Conservation (phyloP, 495 filamentous ascomycete genomes). For the Hyaloscypha hepaticicola region DNA sequence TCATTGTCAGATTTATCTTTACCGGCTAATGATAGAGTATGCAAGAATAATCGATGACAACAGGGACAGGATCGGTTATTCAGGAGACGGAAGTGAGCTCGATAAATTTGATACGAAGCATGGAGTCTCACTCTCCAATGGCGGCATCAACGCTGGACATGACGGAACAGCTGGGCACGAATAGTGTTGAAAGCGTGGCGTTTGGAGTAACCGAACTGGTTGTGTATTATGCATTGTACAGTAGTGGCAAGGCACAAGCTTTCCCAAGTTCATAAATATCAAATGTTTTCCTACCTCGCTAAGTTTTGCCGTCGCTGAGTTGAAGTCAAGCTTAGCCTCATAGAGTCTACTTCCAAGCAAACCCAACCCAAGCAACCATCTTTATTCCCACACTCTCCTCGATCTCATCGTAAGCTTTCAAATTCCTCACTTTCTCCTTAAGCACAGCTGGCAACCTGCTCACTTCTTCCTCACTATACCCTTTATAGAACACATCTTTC, state of each 20-base stretch:
- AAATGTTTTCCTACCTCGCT: too few species aligned
- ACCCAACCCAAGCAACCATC: constrained; percentile 27
- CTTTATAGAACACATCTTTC: constrained; percentile 26
- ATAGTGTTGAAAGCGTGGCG: constrained; percentile 3
- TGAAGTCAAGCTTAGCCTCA: too few species aligned
- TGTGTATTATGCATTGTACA: background rate
- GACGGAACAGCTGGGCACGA: background rate
- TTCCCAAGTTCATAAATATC: too few species aligned
- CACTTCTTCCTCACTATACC: constrained; percentile 26
- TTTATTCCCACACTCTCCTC: constrained; percentile 12
- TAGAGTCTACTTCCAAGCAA: constrained; percentile 20
- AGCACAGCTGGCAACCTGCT: constrained; percentile 9
- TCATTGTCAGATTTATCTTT: constrained; percentile 53
- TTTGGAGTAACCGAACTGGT: background rate
- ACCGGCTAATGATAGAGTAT: constrained; percentile 69
- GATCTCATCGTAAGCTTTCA: constrained; percentile 17
- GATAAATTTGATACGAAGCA: constrained; percentile 26
- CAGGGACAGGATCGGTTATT: constrained; percentile 60
- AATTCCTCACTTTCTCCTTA: constrained; percentile 15
- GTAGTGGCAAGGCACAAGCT: background rate
- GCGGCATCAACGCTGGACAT: background rate
- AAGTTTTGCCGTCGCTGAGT: too few species aligned
- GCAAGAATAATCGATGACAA: constrained; percentile 65
- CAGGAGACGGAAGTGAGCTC: constrained; percentile 30
- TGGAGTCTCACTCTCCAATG: constrained; percentile 12